phyloP scores from a whole-genome alignment of 768 basidiomycete species.

The Lactarius sanguifluus region DNA sequence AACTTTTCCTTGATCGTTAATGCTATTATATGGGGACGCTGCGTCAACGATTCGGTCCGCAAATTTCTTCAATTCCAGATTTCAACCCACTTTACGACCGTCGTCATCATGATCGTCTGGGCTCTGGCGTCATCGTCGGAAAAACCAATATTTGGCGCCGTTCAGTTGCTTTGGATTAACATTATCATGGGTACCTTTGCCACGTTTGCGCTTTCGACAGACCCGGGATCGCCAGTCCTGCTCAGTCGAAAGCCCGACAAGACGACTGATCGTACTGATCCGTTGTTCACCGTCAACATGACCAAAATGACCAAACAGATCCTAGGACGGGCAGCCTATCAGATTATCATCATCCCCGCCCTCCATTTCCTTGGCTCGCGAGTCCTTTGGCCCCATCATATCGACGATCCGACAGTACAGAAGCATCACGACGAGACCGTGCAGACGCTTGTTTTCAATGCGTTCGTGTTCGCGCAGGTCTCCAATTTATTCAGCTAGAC shows the following conservation, averaged over 20 bases:
- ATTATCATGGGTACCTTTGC: constrained; percentile 99
- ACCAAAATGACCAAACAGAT: constrained; percentile 99
- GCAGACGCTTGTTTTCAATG: constrained; percentile 92
- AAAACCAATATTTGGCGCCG: constrained; percentile 83
- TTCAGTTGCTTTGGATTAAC: constrained; percentile 98
- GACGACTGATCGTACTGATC: constrained; percentile 81
- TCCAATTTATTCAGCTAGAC: constrained; percentile 92
- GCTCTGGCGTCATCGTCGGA: constrained; percentile 81
- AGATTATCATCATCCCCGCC: constrained; percentile 76
- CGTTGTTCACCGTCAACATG: constrained; percentile 91
- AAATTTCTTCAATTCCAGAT: constrained; percentile 98
- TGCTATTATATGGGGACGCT: constrained; percentile 99
- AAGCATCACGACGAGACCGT: constrained; percentile 49
- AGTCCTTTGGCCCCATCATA: constrained; percentile 62
- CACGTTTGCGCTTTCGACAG: constrained; percentile 94
- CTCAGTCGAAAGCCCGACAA: constrained; percentile 90
- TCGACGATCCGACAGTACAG: constrained; percentile 34
- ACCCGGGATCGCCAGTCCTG: constrained; percentile 78
- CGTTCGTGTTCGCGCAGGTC: constrained; percentile 96
- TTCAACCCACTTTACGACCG: constrained; percentile 93
- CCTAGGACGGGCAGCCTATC: constrained; percentile 82
- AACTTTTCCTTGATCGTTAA: constrained; percentile 95
- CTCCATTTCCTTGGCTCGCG: constrained; percentile 81
- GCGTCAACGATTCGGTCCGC: constrained; percentile 95
- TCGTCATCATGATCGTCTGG: constrained; percentile 88